Evolutionary conservation across 2,329 filamentous ascomycete genomes (phyloP).

Genomic region (Colletotrichum tropicale): DNA sequence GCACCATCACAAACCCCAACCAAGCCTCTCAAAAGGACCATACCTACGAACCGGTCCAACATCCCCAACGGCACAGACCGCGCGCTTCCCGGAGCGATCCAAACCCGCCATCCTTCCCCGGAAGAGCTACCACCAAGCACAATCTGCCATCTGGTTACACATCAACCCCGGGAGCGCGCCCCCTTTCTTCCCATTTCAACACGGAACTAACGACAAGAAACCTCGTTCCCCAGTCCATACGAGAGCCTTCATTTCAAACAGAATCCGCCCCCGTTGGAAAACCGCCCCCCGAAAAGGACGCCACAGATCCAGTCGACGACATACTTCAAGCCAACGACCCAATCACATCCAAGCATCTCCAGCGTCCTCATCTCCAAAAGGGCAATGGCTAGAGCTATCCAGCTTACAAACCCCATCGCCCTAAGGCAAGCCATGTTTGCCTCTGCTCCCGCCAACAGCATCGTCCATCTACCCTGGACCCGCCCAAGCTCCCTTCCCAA

Average conservation of each 20-base stretch:
- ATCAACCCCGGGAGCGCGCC: neutral
- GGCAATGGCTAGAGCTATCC: neutral
- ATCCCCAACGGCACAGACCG: neutral
- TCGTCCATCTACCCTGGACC: neutral
- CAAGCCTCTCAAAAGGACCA: neutral
- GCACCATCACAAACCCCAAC: neutral
- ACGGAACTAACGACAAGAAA: neutral
- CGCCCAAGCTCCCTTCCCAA: neutral
- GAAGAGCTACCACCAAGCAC: neutral
- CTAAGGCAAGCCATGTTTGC: neutral
- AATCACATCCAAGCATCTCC: neutral
- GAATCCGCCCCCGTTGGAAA: neutral
- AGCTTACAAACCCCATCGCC: neutral
- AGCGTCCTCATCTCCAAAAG: neutral
- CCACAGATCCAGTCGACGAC: neutral
- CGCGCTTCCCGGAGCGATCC: neutral
- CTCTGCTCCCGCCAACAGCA: neutral
- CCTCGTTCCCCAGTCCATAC: neutral
- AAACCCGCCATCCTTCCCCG: neutral
- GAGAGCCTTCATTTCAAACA: neutral
- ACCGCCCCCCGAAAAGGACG: neutral
- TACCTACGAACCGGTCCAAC: neutral
- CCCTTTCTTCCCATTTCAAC: neutral
- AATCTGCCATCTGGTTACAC: neutral
- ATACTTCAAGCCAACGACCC: neutral